Conservation (phyloP, 2,329 filamentous ascomycete species). For the Claviceps arundinis region DNA sequence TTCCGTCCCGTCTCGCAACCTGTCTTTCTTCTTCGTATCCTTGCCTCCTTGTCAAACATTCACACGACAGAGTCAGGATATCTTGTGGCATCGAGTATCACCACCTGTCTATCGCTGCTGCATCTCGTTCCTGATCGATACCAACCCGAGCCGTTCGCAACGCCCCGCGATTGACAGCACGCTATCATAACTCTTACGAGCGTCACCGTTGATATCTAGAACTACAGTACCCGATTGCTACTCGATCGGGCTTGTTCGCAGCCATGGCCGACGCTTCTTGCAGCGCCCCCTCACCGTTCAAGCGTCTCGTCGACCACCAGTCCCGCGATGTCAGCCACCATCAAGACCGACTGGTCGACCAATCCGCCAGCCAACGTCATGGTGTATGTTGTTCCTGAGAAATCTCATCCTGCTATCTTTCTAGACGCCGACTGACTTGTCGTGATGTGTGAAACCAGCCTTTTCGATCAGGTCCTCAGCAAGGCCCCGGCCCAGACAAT, state of each 20-base stretch:
- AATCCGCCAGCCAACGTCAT: slow-evolving; percentile 14
- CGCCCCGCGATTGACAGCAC: neutral
- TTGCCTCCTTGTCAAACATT: neutral
- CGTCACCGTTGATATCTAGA: no score
- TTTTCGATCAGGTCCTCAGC: slow-evolving; percentile 20
- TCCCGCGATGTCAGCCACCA: slow-evolving; percentile 27
- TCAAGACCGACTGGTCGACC: slow-evolving; percentile 25
- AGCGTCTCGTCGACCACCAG: slow-evolving; percentile 29
- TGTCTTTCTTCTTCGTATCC: neutral
- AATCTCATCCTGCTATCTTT: neutral
- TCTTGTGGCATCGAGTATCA: neutral
- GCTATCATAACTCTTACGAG: neutral
- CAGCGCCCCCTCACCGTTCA: slow-evolving; percentile 29
- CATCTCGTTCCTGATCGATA: neutral
- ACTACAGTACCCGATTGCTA: neutral
- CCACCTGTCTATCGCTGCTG: neutral
- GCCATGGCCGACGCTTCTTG: slow-evolving; percentile 29
- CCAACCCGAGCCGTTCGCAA: neutral
- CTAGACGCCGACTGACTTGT: neutral
- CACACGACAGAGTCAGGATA: neutral
- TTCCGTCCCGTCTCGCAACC: neutral
- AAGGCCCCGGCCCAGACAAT: slow-evolving; percentile 17
- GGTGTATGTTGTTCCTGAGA: slow-evolving; percentile 15
- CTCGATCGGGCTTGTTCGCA: neutral
- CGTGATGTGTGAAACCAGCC: slow-evolving; percentile 11